A percentile compares a stretch with the other conserved stretches of the same genome.
These are phyloP conservation scores for Sporobolomyces phaffii DNA, from an alignment of 768 basidiomycete species.

Conservation along the genomic window DNA sequence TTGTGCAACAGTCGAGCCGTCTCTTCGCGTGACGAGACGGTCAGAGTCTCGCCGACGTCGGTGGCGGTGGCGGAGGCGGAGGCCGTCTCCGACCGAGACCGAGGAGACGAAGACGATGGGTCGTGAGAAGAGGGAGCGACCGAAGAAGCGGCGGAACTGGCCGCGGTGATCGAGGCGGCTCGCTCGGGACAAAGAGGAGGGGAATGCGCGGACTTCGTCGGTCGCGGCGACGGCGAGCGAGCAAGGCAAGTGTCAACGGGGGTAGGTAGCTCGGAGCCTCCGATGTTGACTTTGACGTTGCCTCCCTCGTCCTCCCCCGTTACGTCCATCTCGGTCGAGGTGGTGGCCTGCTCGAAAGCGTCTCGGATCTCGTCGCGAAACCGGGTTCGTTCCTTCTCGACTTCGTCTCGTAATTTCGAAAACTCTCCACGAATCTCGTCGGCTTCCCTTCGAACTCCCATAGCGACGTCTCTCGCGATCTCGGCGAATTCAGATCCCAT, in stretches of 20 bases:
- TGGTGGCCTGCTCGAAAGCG: background rate
- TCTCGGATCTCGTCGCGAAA: slow-evolving; percentile 2
- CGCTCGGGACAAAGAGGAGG: background rate
- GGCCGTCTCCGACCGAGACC: background rate
- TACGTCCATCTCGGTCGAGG: background rate
- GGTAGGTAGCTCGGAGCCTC: too few species aligned
- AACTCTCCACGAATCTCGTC: slow-evolving; percentile 11
- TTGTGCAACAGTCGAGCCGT: slow-evolving; percentile 8
- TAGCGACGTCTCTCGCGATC: slow-evolving; percentile 7
- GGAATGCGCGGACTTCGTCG: too few species aligned
- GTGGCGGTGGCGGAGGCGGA: background rate
- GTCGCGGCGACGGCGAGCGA: too few species aligned
- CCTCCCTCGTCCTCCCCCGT: too few species aligned
- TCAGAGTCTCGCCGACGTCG: too few species aligned
- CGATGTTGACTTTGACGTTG: too few species aligned
- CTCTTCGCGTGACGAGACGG: background rate
- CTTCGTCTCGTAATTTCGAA: background rate
- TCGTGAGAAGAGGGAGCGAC: too few species aligned
- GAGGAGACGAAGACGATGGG: background rate
- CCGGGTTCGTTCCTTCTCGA: background rate
- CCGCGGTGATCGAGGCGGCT: background rate
- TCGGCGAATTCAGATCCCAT: slow-evolving; percentile 11
- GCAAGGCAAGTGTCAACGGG: too few species aligned
- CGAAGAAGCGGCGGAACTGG: too few species aligned
- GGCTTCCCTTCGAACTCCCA: slow-evolving; percentile 2